Evolutionary conservation across 192 early-diverging fungal species (phyloP).

Genomic region (Coemansia sp.): DNA sequence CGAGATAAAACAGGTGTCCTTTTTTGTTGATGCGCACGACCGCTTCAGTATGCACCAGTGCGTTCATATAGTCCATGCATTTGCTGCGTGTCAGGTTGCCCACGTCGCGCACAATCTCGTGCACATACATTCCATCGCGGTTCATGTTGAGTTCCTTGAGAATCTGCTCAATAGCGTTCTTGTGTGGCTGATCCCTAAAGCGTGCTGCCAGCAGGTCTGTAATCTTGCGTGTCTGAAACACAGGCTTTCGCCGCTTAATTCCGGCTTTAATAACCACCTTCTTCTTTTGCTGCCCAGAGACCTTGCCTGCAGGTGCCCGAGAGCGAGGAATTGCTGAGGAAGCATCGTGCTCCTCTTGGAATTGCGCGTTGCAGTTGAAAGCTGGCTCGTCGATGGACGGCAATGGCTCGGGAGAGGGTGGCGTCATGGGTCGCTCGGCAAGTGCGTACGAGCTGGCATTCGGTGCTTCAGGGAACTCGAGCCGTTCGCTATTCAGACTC

Average conservation of each 20-base stretch:
- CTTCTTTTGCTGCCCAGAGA: slow-evolving; percentile 25
- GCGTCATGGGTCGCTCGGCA: slow-evolving; percentile 30
- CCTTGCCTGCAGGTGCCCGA: neutral
- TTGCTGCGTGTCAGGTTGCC: slow-evolving; percentile 40
- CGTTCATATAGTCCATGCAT: slow-evolving; percentile 52
- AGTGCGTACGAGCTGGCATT: slow-evolving; percentile 38
- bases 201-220: slow-evolving; percentile 37
- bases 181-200: slow-evolving; percentile 46
- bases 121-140: slow-evolving; percentile 47
- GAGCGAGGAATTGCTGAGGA: slow-evolving; percentile 10
- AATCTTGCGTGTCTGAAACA: slow-evolving; percentile 40
- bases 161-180: slow-evolving; percentile 41
- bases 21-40: slow-evolving; percentile 47
- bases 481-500: slow-evolving; percentile 47
- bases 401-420: slow-evolving; percentile 9
- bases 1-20: slow-evolving; percentile 51
- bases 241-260: slow-evolving; percentile 33
- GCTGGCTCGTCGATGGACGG: neutral
- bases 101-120: slow-evolving; percentile 44
- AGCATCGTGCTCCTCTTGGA: neutral
- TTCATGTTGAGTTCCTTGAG: slow-evolving; percentile 50
- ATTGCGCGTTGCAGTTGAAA: neutral
- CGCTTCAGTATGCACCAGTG: slow-evolving; percentile 34
- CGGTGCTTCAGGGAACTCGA: slow-evolving; percentile 44
- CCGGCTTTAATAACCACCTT: slow-evolving; percentile 41